These are phyloP conservation scores for Adansonia digitata DNA, from an alignment of 345 rosid genomes.

Conservation along the genomic window DNA sequence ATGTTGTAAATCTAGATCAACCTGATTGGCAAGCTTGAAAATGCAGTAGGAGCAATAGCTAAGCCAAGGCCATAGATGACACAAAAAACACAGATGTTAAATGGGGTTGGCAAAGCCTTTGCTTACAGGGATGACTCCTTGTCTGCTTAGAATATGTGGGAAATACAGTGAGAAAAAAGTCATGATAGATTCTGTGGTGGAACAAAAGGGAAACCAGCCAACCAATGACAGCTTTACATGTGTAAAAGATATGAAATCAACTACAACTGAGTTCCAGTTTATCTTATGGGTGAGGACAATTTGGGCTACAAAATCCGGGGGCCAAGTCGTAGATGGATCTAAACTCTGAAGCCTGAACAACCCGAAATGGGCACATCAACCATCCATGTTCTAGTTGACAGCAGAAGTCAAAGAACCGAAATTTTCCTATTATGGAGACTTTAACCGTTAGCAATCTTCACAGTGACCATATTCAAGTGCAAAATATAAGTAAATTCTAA, in stretches of 20 bases:
- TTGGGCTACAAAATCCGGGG: not conserved
- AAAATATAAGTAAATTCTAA: no score
- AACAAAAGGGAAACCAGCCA: not conserved
- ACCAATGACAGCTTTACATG: constrained; percentile 7
- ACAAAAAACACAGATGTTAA: not conserved
- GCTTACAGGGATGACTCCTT: no score
- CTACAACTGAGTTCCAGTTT: not conserved
- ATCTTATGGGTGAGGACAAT: not conserved
- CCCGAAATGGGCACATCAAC: no score
- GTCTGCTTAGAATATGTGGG: not conserved
- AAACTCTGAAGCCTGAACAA: not conserved
- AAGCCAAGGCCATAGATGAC: constrained; percentile 5
- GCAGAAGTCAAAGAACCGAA: no score
- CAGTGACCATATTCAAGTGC: no score
- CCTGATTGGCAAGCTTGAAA: not conserved
- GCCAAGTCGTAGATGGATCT: not conserved
- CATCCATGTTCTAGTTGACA: no score
- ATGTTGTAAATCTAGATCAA: not conserved
- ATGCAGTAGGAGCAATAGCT: not conserved
- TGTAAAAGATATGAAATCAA: not conserved
- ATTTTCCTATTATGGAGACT: no score
- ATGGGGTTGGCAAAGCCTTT: no score
- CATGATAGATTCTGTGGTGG: not conserved
- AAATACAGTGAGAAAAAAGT: not conserved
- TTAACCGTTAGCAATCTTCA: no score